phyloP scores from a whole-genome alignment of 2,329 filamentous ascomycete species.

The Trichoderma guizhouense region DNA sequence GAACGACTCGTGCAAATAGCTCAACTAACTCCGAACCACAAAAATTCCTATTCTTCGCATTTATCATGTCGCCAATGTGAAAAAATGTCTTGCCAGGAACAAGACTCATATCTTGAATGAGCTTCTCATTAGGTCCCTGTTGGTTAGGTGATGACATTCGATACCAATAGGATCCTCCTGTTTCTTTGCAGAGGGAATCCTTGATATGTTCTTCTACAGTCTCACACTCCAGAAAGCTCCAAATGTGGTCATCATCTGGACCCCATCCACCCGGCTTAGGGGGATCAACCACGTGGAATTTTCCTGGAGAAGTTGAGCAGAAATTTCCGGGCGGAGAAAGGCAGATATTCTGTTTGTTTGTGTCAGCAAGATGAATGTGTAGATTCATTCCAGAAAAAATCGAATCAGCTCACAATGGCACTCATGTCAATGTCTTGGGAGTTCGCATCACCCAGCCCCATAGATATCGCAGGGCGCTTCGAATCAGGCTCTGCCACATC shows the following conservation, averaged over 20 bases:
- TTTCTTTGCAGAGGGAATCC: background rate
- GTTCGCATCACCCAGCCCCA: background rate
- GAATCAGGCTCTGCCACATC: background rate
- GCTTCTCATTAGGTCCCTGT: background rate
- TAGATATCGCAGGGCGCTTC: background rate
- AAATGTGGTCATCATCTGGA: background rate
- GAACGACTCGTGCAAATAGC: constrained; percentile 59
- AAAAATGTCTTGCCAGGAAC: constrained; percentile 52
- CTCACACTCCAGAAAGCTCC: too few relatives aligned
- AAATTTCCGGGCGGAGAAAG: background rate
- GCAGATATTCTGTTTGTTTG: background rate
- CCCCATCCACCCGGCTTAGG: background rate
- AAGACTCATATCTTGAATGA: background rate
- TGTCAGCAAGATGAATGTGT: background rate
- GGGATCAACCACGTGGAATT: background rate
- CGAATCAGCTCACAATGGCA: background rate
- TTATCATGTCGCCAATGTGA: constrained; percentile 58
- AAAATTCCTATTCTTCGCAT: constrained; percentile 37
- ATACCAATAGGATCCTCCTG: background rate
- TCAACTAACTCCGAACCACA: constrained; percentile 48
- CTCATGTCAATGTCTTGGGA: background rate
- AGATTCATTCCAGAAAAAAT: background rate
- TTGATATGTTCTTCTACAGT: background rate
- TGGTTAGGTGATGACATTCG: background rate
- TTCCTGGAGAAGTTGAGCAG: background rate